These are phyloP conservation scores for Phytophthora ramorum DNA, from an alignment of 352 stramenopile genomes.

Conservation along the genomic window DNA sequence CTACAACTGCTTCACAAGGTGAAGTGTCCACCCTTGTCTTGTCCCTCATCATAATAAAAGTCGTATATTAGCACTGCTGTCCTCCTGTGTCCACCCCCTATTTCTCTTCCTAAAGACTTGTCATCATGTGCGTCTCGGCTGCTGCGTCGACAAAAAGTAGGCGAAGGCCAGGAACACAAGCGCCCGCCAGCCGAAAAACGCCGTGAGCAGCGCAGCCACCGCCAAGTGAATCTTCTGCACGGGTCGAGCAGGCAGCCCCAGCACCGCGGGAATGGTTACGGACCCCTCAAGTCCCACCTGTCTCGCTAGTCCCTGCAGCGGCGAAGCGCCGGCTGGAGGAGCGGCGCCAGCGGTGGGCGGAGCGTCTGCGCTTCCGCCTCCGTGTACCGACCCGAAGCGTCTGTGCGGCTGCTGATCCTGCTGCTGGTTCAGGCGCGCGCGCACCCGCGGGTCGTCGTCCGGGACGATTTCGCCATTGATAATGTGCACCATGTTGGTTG, in stretches of 20 bases:
- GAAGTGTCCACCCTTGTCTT: not conserved
- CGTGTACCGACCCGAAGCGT: slow-evolving; percentile 41
- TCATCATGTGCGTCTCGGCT: slow-evolving; percentile 33
- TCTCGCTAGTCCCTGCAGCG: slow-evolving; percentile 54
- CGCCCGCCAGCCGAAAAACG: slow-evolving; percentile 77
- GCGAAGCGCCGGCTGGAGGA: slow-evolving; percentile 34
- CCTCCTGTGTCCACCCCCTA: not conserved
- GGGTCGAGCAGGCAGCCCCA: slow-evolving; percentile 56
- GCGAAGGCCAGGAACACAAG: slow-evolving; percentile 74
- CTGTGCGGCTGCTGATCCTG: slow-evolving; percentile 11
- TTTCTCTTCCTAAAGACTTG: not conserved
- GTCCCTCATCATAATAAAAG: slow-evolving; percentile 21
- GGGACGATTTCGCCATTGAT: slow-evolving; percentile 90
- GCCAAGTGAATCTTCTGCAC: slow-evolving; percentile 80
- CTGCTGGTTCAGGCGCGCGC: slow-evolving; percentile 34
- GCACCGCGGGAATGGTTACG: slow-evolving; percentile 63
- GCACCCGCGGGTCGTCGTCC: slow-evolving; percentile 84
- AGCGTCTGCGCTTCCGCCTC: slow-evolving; percentile 15
- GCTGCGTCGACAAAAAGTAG: slow-evolving; percentile 68
- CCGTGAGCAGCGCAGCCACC: slow-evolving; percentile 57
- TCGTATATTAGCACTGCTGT: slow-evolving; percentile 37
- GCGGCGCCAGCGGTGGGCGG: slow-evolving; percentile 7
- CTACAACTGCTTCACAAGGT: slow-evolving; percentile 17
- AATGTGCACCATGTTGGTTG: slow-evolving; percentile 80
- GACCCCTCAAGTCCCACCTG: slow-evolving; percentile 69